Base-by-base conservation (phyloP, 768 basidiomycete genomes). In the Inosperma sp. region DNA sequence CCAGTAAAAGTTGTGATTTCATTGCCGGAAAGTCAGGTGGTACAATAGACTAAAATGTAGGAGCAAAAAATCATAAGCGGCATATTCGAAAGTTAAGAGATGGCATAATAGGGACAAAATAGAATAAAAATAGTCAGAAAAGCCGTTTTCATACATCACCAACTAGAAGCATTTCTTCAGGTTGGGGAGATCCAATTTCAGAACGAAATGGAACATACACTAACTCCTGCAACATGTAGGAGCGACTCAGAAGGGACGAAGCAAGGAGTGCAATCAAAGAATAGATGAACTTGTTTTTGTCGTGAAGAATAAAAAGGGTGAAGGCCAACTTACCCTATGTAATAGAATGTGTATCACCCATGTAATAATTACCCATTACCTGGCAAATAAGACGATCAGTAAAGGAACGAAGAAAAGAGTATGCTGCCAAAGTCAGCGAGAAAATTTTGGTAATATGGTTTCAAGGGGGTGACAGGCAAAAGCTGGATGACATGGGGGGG, bases 281-380 rank as follows among this genome's bases (percentile, higher is more conserved):
- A 86, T 86, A 84, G 84, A 86, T 86, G 78, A 86, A 85, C 84
- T 86, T 79, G 67, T 69, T 86, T 83, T 86, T 83, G 72, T 85
- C 83, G 66, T 70, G 12, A 7, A 41, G 25, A 45, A 16, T 44
- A 35, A 3, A 16, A 22, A 49, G 31, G 17, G 16, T 9, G 51
- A 47, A 65, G 63, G 54, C 64, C 64, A 47, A 54, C 49, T 51
- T 49, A 52, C 49, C 27, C 53, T 13, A 30, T 25, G 13, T 14
- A 22, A 14, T 6, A n/a, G 13, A 17, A 36, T 22, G 33, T 9
- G 44, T 25, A 43, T 41, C 53, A 41, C 44, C 7, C 30, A n/a
- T n/a, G n/a, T n/a, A n/a, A n/a, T n/a, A n/a, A n/a, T n/a, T n/a
- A n/a, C n/a, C n/a, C n/a, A n/a, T n/a, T n/a, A n/a, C n/a, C n/a